A percentile compares a stretch with the other conserved stretches of the same genome.
These are phyloP conservation scores for Fistulina hepatica DNA, from an alignment of 1,284 basidiomycete species.

Conservation along the genomic window DNA sequence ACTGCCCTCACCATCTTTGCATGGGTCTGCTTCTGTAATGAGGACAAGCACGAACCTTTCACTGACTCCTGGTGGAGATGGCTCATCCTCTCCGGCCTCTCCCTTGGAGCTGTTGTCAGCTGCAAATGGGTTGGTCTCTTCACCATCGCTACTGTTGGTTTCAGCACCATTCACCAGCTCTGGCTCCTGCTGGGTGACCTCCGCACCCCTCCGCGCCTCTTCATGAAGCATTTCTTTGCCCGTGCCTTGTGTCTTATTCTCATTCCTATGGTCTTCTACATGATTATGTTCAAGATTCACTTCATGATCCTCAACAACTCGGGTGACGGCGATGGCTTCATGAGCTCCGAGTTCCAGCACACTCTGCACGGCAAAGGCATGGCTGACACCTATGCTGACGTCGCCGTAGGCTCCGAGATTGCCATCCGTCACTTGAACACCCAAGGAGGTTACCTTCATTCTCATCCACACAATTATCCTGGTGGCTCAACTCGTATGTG, in stretches of 20 bases:
- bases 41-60: conserved; percentile 78
- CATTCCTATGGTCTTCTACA: conserved; percentile 83
- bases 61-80: conserved; percentile 87
- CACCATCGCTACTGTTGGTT: conserved; percentile 92
- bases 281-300: conserved; percentile 93
- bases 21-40: conserved; percentile 87
- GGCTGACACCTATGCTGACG: conserved; percentile 88
- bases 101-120: conserved; percentile 84
- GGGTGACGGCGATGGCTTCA: conserved; percentile 97
- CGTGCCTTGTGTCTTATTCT: conserved; percentile 83
- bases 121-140: conserved; percentile 99
- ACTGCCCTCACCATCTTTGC: conserved; percentile 82
- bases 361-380: conserved; percentile 87
- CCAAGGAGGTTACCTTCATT: conserved; percentile 96
- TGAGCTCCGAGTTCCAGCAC: conserved; percentile 98
- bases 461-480: conserved; percentile 85
- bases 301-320: conserved; percentile 82
- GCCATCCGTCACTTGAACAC: conserved; percentile 89
- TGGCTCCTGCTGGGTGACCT: conserved; percentile 89
- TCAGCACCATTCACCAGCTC: conserved; percentile 78
- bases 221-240: conserved; percentile 79
- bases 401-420: conserved; percentile 78
- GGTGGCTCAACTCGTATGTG: conserved; percentile 71
- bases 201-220: conserved; percentile 65
- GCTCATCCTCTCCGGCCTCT: conserved; percentile 81